These are phyloP conservation scores for Tremellales sp. DNA, from an alignment of 1,284 basidiomycete genomes.

Conservation along the genomic window DNA sequence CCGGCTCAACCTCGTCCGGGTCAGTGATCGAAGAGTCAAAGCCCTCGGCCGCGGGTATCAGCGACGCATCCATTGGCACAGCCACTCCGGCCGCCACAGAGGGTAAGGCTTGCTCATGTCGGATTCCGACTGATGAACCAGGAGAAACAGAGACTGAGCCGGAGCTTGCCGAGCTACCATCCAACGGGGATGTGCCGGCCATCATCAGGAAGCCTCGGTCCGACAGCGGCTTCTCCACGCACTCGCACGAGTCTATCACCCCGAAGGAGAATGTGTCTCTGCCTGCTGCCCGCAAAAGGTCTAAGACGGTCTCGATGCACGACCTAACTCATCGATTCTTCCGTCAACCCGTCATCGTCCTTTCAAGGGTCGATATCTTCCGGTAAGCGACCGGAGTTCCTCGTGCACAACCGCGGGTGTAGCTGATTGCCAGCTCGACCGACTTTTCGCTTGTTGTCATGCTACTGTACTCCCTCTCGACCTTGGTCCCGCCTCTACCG, in stretches of 20 bases:
- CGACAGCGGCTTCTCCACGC: constrained; percentile 20
- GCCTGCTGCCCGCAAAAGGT: constrained; percentile 9
- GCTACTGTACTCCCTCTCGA: constrained; percentile 56
- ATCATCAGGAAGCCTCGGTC: constrained; percentile 25
- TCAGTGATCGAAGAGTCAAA: constrained; percentile 1
- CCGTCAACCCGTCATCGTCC: constrained; percentile 75
- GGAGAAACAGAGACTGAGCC: constrained; percentile 63
- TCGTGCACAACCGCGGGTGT: not conserved
- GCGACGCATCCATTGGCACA: constrained; percentile 5
- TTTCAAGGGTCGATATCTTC: constrained; percentile 78
- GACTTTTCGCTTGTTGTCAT: constrained; percentile 65
- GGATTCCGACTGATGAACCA: constrained; percentile 4
- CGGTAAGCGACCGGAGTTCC: constrained; percentile 57
- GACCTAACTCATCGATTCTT: constrained; percentile 89
- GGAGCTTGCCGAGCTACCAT: constrained; percentile 38
- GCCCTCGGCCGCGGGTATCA: constrained; percentile 3
- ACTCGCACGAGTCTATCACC: constrained; percentile 8
- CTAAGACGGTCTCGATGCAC: constrained; percentile 62
- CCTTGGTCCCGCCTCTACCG: constrained; percentile 48
- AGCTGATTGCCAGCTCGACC: constrained; percentile 52
- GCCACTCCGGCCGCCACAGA: constrained; percentile 65
- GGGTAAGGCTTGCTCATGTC: constrained; percentile 51
- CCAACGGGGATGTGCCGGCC: constrained; percentile 9
- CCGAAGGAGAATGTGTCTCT: constrained; percentile 7
- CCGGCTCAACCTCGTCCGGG: constrained; percentile 8